A percentile compares a stretch with the other conserved stretches of the same genome.
phyloP scores from a whole-genome alignment of 202 grass and related monocot species.

The Digitaria exilis region DNA sequence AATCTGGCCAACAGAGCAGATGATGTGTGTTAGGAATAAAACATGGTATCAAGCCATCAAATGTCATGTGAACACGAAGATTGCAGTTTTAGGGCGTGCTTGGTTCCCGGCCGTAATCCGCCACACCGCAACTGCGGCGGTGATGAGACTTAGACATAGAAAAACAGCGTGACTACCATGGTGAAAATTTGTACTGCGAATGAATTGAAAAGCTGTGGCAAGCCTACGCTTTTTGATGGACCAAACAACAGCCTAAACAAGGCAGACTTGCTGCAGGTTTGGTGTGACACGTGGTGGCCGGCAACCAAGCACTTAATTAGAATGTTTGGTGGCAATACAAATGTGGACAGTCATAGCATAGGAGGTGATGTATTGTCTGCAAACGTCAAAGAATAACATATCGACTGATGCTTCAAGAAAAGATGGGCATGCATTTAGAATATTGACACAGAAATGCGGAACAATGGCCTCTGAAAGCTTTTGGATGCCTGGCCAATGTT shows the following conservation, averaged over 20 bases:
- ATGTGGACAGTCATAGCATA: neutral
- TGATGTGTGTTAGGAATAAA: conserved; percentile 9
- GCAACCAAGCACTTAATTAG: no score
- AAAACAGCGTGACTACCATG: no score
- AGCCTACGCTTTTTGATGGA: no score
- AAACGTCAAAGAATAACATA: neutral
- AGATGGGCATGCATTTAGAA: neutral
- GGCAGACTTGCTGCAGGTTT: no score
- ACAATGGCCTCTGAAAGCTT: neutral
- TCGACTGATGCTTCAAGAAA: neutral
- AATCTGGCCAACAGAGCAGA: conserved; percentile 46
- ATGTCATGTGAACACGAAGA: neutral
- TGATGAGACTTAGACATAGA: no score
- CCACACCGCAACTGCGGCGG: no score
- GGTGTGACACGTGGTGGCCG: no score
- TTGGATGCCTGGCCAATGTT: neutral
- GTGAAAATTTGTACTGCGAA: no score
- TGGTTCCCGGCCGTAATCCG: no score
- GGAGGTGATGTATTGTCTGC: neutral
- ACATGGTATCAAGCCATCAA: neutral
- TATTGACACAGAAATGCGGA: neutral
- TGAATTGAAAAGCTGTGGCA: no score
- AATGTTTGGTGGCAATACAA: neutral
- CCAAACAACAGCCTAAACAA: no score
- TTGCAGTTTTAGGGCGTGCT: no score